These are phyloP conservation scores for Lignosus rhinocerotis DNA, from an alignment of 1,284 basidiomycete genomes.

Conservation along the genomic window DNA sequence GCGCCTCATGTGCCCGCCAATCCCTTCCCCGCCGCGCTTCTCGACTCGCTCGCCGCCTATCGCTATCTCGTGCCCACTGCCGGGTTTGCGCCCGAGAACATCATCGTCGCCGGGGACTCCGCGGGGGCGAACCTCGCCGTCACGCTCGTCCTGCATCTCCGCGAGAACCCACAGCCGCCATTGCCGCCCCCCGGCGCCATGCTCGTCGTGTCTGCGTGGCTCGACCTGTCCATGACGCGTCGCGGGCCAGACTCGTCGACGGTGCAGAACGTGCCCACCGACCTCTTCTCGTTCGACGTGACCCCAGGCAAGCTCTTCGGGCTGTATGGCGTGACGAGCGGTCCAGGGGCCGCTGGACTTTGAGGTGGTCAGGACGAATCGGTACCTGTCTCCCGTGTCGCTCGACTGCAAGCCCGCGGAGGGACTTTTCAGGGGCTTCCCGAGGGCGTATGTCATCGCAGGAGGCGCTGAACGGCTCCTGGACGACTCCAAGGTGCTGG, in stretches of 20 bases:
- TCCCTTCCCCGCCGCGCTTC: constrained; percentile 49
- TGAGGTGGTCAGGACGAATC: constrained; percentile 19
- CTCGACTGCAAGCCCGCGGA: constrained; percentile 4
- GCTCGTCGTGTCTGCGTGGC: constrained; percentile 59
- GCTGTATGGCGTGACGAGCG: constrained; percentile 9
- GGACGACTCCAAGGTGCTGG: constrained; percentile 24
- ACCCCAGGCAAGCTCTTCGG: constrained; percentile 8
- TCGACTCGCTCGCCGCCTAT: constrained; percentile 49
- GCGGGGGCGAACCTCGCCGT: constrained; percentile 68
- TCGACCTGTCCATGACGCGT: constrained; percentile 47
- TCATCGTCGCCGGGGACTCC: constrained; percentile 54
- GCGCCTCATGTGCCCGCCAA: constrained; percentile 27
- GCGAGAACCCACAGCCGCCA: constrained; percentile 35
- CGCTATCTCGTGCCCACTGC: constrained; percentile 41
- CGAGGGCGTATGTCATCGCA: constrained; percentile 26
- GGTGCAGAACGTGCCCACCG: constrained; percentile 8
- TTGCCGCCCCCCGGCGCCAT: constrained; percentile 37
- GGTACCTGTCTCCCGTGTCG: constrained; percentile 22
- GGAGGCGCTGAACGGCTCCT: constrained; percentile 27
- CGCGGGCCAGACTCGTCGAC: constrained; percentile 32
- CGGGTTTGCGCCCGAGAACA: constrained; percentile 42
- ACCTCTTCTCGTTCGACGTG: constrained; percentile 10
- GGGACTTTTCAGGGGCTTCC: constrained; percentile 25
- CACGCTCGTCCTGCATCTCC: constrained; percentile 52
- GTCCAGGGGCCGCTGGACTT: constrained; percentile 13